These are phyloP conservation scores for Lotmaria passim DNA, from an alignment of 208 protist species.

Conservation along the genomic window DNA sequence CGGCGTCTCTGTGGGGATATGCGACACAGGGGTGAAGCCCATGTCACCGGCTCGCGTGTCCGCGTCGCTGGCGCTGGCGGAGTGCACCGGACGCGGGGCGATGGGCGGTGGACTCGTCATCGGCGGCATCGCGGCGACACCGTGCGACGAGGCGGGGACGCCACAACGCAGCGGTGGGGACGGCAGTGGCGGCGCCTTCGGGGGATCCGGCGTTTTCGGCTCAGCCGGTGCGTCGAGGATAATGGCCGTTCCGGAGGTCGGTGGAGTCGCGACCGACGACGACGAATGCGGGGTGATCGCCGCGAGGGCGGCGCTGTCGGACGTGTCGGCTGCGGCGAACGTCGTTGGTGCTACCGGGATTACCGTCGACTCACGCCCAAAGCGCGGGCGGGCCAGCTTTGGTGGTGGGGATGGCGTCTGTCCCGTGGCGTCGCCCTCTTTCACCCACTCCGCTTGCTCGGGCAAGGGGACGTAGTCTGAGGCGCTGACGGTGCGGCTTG, in stretches of 20 bases:
- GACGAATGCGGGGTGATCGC: background rate
- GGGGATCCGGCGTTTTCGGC: background rate
- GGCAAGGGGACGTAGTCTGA: constrained; percentile 16
- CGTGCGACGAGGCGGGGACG: background rate
- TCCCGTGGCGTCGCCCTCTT: background rate
- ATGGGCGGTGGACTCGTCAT: constrained; percentile 16
- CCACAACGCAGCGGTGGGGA: constrained; percentile 1
- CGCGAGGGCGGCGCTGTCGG: background rate
- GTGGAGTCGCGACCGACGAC: background rate
- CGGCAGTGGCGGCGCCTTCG: background rate
- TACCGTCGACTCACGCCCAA: constrained; percentile 1
- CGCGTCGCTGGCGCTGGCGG: constrained; percentile 14
- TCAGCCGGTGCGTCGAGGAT: background rate
- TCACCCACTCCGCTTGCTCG: background rate
- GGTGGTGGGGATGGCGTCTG: background rate
- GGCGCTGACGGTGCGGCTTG: background rate
- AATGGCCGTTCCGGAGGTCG: background rate
- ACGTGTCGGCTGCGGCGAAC: background rate
- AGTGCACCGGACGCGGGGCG: constrained; percentile 13
- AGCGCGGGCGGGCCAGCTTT: constrained; percentile 12
- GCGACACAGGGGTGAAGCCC: constrained; percentile 32
- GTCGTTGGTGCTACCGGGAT: background rate
- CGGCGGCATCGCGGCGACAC: background rate
- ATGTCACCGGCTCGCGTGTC: background rate
- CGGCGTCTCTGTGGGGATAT: constrained; percentile 15